Base-by-base conservation (phyloP, 2,329 filamentous ascomycete species). In the Fusarium camptoceras region DNA sequence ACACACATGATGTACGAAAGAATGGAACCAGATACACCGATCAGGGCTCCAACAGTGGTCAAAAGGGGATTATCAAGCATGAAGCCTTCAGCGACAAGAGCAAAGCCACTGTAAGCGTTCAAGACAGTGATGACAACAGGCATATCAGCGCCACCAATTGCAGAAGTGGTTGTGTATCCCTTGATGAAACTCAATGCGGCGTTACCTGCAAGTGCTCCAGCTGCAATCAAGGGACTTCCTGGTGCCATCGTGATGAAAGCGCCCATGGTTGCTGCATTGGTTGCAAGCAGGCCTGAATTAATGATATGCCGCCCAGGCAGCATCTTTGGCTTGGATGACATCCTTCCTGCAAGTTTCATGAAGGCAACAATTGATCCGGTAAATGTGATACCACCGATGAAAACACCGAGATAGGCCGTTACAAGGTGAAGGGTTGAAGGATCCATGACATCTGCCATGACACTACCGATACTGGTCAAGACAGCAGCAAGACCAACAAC, bases 61-160 rank as follows among this genome's bases (percentile, higher is more conserved):
- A 97, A 84, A 1, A 97, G 85, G 0, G 94, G 89, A 63, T 97
- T 97, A 72, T 96, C 90, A 16, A 97, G 84, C 94, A 97, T 97
- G 78, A 97, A 91, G 0, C 94, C 94, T 79, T 97, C 94, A 0
- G 94, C 94, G 0, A 97, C 93, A 4, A 97, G 85, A 0, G 94
- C 94, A 61, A 97, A 97, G 15, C 94, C 94, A 49, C 92, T 95
- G 78, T 97, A 97, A 0, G 94, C 94, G 73, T 97, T 97, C 22
- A 97, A 81, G 2, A 97, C 94, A 0, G 93, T 97, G 68, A 97
- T 97, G 31, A 96, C 93, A 8, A 97, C 93, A 16, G 91, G 94
- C 94, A 97, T 97, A 76, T 97, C 94, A 15, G 94, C 94, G n/a
- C 94, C 94, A 24, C 94, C 94, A 75, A 97, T 97, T 1, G 93